Evolutionary conservation across 345 rosid species (phyloP), one percentile per base, ranked within the genome.

Genomic region (Lumnitzera racemosa): DNA sequence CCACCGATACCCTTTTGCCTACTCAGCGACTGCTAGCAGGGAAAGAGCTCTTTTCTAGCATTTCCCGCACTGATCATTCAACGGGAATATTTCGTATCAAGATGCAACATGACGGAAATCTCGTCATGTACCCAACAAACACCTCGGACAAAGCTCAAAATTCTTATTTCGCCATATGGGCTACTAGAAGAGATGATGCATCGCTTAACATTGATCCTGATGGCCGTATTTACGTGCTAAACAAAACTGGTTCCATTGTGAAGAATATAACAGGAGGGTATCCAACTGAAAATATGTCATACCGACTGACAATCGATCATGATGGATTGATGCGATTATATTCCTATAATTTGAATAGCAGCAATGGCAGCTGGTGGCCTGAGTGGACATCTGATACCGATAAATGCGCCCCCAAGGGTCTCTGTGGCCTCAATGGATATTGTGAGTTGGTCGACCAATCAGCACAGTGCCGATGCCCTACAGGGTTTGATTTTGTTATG

Each of bases 91-190:
- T 69, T 57, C 11, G 15, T 5, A 70, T 78, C 24, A 3, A 2
- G 13, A 68, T 71, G 81, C 74, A 71, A 25, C 1, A 1, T 1
- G 73, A 77, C 52, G 76, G 74, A 13, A 71, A 74, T 59, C 73
- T 73, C 55, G 67, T 59, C 54, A 66, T 60, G 17, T 70, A 74
- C 61, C 76, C 78, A 3, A n/a, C 52, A 15, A 53, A 60, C 17
- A 55, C 64, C 27, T 0, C 2, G 16, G 46, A 20, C 43, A 15
- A 52, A 11, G 36, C 47, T 8, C 51, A 27, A 0, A 52, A 63
- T 66, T n/a, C 76, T 57, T 77, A 74, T 52, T 68, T 62, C 72
- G 0, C 16, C 49, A 9, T 61, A 13, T 1, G 0, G 0, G 52
- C 67, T 3, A 12, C 1, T 1, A 0, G 0, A 0, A 67, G 64